phyloP scores from a whole-genome alignment of 148 eudicot genomes.

The Chenopodium album region DNA sequence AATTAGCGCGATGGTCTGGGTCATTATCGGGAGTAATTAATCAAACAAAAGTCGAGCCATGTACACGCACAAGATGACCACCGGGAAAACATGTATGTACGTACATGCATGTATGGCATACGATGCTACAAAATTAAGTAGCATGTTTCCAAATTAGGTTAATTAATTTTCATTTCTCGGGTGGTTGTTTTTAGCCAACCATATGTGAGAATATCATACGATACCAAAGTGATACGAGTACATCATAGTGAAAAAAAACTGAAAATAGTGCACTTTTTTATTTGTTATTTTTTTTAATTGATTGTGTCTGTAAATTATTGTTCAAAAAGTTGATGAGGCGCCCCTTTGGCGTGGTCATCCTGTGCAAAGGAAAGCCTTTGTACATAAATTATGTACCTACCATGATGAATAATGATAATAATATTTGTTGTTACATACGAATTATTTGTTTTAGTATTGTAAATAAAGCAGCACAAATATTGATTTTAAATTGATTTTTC shows the following conservation, averaged over 20 bases:
- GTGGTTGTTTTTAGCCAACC: constrained; percentile 32
- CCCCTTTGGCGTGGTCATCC: constrained; percentile 21
- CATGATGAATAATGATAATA: constrained; percentile 17
- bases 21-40: neutral
- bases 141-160: constrained; percentile 22
- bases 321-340: constrained; percentile 15
- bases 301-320: constrained; percentile 34
- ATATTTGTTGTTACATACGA: neutral
- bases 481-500: too few species aligned
- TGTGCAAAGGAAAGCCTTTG: constrained; percentile 37
- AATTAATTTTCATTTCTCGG: constrained; percentile 10
- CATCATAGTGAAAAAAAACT: neutral
- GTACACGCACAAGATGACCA: neutral
- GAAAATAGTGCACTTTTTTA: constrained; percentile 9
- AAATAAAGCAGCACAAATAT: too few species aligned
- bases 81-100: neutral
- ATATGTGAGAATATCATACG: constrained; percentile 23
- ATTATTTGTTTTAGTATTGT: neutral
- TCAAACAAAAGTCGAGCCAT: neutral
- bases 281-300: neutral
- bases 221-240: constrained; percentile 18
- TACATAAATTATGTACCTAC: constrained; percentile 31
- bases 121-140: constrained; percentile 6
- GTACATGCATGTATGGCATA: neutral
- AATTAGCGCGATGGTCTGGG: neutral